Evolutionary conservation across 352 stramenopile genomes (phyloP).

Genomic region (Plasmopara muralis): DNA sequence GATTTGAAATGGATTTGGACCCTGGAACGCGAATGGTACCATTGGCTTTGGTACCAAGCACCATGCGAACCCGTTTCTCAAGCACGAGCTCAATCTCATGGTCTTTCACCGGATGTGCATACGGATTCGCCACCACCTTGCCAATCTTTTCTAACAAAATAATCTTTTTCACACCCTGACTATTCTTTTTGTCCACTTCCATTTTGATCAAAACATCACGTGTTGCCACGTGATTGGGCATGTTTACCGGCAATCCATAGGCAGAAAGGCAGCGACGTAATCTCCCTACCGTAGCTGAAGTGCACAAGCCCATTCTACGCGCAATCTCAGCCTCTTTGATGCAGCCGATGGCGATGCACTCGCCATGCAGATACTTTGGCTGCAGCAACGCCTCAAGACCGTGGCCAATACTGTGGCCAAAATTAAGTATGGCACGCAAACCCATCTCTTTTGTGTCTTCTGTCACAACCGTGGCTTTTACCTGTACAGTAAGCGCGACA

Average conservation of each 20-base stretch:
- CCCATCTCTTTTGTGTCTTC: conserved; percentile 94
- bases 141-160: conserved; percentile 68
- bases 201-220: conserved; percentile 73
- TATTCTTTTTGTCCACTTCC: conserved; percentile 87
- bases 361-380: conserved; percentile 94
- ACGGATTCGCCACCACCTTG: conserved; percentile 60
- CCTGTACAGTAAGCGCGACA: conserved; percentile 64
- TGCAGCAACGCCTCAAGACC: conserved; percentile 95
- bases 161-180: conserved; percentile 74
- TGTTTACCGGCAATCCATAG: conserved; percentile 61
- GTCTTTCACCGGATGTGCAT: conserved; percentile 61
- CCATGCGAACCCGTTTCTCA: conserved; percentile 65
- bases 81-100: conserved; percentile 70
- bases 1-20: conserved; percentile 98
- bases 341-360: conserved; percentile 96
- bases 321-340: conserved; percentile 95
- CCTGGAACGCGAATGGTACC: conserved; percentile 86
- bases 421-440: conserved; percentile 95
- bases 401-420: conserved; percentile 98
- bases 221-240: conserved; percentile 51
- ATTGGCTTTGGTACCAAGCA: conserved; percentile 37
- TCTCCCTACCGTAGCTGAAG: conserved; percentile 59
- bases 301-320: conserved; percentile 64
- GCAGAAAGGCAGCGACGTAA: conserved; percentile 61
- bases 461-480: conserved; percentile 95